phyloP scores from a whole-genome alignment of 345 rosid species.

The Eucalyptus regnans region DNA sequence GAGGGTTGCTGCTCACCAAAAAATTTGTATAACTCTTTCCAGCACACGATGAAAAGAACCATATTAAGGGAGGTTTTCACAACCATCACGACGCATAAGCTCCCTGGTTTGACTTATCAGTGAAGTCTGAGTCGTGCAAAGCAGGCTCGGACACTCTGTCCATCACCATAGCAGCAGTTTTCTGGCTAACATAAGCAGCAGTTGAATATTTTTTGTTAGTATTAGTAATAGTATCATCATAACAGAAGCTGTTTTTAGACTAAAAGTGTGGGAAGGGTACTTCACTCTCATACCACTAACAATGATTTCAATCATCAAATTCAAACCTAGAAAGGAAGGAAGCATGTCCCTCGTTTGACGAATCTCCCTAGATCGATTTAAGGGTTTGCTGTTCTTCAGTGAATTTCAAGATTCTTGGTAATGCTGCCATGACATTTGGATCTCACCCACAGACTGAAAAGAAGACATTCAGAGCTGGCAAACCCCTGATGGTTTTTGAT shows the following conservation, averaged over 20 bases:
- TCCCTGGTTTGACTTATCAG: neutral
- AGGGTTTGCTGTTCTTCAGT: neutral
- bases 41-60: neutral
- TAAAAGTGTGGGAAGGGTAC: neutral
- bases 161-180: neutral
- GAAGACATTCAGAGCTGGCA: neutral
- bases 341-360: neutral
- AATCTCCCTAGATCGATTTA: neutral
- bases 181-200: neutral
- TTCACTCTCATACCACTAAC: neutral
- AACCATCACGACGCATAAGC: neutral
- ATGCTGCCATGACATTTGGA: neutral
- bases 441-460: neutral
- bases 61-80: neutral
- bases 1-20: neutral
- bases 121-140: neutral
- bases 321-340: neutral
- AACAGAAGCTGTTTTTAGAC: neutral
- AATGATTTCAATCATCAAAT: neutral
- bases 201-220: neutral
- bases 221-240: neutral
- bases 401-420: neutral
- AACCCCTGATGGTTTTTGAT: neutral
- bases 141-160: neutral
- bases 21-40: neutral